phyloP scores from a whole-genome alignment of 371 early-diverging fungal genomes.

The Mortierella sp. region DNA sequence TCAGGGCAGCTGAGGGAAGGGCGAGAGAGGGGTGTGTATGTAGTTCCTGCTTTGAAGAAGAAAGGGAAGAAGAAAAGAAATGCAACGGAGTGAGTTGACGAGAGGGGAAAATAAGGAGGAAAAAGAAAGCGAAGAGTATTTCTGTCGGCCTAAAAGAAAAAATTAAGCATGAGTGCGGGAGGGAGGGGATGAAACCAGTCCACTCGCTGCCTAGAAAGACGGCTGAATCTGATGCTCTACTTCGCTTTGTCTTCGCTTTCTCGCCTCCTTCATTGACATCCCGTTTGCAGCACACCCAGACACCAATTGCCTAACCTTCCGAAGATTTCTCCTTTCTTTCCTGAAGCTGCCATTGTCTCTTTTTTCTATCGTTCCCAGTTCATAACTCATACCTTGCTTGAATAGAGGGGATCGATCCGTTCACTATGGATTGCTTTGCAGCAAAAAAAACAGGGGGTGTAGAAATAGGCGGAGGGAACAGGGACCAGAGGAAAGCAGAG shows the following conservation, averaged over 20 bases:
- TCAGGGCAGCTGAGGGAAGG: background rate
- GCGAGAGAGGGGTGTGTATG: background rate
- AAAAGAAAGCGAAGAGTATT: background rate
- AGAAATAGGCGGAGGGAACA: background rate
- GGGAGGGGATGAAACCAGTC: constrained; percentile 9
- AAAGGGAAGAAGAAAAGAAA: background rate
- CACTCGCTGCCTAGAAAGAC: background rate
- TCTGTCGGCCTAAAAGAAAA: background rate
- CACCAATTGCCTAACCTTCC: background rate
- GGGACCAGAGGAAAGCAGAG: background rate
- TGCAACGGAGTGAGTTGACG: background rate
- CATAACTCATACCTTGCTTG: background rate
- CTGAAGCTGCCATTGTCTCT: background rate
- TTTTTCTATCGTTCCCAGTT: background rate
- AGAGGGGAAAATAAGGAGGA: background rate
- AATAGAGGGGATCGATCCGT: background rate
- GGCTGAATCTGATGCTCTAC: background rate
- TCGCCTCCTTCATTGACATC: background rate
- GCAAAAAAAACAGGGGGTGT: background rate
- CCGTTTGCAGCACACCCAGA: background rate
- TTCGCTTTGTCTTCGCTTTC: background rate
- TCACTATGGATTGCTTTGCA: background rate
- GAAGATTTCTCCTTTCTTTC: constrained; percentile 7
- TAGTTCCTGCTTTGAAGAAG: background rate
- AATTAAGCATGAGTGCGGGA: background rate